phyloP scores from a whole-genome alignment of 2,329 filamentous ascomycete genomes.

The Xenoacremonium recifei region DNA sequence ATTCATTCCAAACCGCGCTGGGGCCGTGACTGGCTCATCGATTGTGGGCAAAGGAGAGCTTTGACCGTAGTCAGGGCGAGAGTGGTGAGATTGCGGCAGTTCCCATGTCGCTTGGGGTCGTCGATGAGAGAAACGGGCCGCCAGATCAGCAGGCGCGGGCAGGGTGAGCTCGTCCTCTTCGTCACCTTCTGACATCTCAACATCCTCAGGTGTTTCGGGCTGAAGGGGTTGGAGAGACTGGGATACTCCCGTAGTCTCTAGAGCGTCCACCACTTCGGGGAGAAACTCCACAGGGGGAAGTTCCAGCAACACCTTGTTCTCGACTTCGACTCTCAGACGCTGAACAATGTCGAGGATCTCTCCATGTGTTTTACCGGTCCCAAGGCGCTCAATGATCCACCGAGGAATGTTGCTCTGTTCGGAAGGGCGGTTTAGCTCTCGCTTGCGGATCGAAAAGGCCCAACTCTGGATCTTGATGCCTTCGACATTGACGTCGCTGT shows the following conservation, averaged over 20 bases:
- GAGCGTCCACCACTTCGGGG: constrained; percentile 49
- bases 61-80: too few species aligned
- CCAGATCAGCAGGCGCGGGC: constrained; percentile 7
- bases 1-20: too few species aligned
- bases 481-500: constrained; percentile 24
- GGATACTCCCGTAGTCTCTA: too few species aligned
- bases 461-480: constrained; percentile 45
- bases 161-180: too few species aligned
- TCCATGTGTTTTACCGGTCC: constrained; percentile 45
- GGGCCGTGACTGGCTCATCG: too few species aligned
- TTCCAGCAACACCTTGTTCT: constrained; percentile 38
- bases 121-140: too few species aligned
- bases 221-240: constrained; percentile 13
- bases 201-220: constrained; percentile 11
- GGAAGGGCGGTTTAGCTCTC: constrained; percentile 58
- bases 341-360: constrained; percentile 48
- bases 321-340: constrained; percentile 45
- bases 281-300: constrained; percentile 61
- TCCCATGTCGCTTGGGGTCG: too few species aligned
- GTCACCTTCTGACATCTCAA: constrained; percentile 11
- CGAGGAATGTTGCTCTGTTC: constrained; percentile 21
- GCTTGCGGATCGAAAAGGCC: constrained; percentile 62
- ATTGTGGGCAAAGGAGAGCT: too few species aligned
- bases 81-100: too few species aligned
- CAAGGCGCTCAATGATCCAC: constrained; percentile 49